Base-by-base conservation (phyloP, 2,329 filamentous ascomycete species). In the Fusarium paranaense region DNA sequence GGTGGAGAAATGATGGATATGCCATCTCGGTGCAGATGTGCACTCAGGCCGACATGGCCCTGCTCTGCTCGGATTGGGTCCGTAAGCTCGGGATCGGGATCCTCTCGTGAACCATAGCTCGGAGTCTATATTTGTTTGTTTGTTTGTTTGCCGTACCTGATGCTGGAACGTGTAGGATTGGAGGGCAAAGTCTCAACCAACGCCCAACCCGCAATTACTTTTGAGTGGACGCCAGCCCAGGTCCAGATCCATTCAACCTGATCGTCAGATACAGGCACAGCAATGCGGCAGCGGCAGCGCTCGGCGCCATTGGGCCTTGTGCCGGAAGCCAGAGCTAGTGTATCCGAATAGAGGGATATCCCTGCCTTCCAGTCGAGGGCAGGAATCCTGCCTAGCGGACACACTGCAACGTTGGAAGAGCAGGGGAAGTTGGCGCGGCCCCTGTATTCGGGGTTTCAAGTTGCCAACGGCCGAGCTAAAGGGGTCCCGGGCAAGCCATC, bases 361-460 rank as follows among this genome's bases (percentile, higher is more conserved):
- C 71, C 67, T 73, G 71, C 25, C 62, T 58, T 52, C 27, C 54
- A 22, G 8, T 62, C 18, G 45, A 62, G 38, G 42, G 54, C 27
- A 50, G 33, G 33, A 71, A 66, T 69, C 65, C 69, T 73, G 60
- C 65, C 38, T 25, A 30, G 20, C 52, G n/a, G 32, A 3, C 33
- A 38, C n/a, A 30, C 35, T 73, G 62, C 35, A 66, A 68, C 64
- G 47, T 64, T 69, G 27, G 42, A 62, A 50, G 62, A 45, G 20
- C 62, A 64, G 50, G 62, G 62, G 25, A 62, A 59, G 30, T 52
- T 47, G 35, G 58, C 64, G 37, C 54, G 33, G 62, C 59, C 60
- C 57, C 37, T 68, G 67, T 57, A 58, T 38, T 57, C 65, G 50
- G 45, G 45, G 70, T 71, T 73, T 73, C 68, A 32, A 66, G 68